These are phyloP conservation scores for Ganoderma sinense DNA, from an alignment of 1,284 basidiomycete genomes.

Conservation along the genomic window DNA sequence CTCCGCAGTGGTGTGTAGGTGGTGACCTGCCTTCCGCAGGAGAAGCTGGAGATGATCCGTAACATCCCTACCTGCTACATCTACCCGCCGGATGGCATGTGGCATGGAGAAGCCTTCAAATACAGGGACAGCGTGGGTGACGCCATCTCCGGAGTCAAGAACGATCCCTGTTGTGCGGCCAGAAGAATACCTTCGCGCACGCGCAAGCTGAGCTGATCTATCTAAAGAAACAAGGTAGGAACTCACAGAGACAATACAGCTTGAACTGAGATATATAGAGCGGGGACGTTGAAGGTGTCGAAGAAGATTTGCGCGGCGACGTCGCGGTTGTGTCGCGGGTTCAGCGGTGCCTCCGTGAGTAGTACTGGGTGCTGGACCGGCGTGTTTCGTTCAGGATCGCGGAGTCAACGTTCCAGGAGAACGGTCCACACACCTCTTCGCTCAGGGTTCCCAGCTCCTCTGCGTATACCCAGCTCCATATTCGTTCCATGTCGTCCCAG, in stretches of 20 bases:
- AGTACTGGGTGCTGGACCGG: conserved; percentile 90
- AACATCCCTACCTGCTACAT: conserved; percentile 97
- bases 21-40: conserved; percentile 93
- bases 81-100: conserved; percentile 94
- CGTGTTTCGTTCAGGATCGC: conserved; percentile 10
- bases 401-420: conserved; percentile 24
- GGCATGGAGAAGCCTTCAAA: conserved; percentile 99
- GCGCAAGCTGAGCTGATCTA: neutral
- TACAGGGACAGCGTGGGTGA: conserved; percentile 98
- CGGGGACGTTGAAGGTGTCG: conserved; percentile 99
- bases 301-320: conserved; percentile 98
- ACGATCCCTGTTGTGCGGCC: conserved; percentile 99
- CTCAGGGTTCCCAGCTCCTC: conserved; percentile 94
- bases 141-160: conserved; percentile 98
- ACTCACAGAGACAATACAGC: conserved; percentile 94
- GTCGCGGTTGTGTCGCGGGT: conserved; percentile 94
- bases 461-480: conserved; percentile 97
- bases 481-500: conserved; percentile 99
- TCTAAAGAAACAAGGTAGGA: neutral
- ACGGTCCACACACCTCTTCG: conserved; percentile 79
- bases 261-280: conserved; percentile 96
- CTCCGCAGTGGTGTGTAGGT: conserved; percentile 97
- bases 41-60: conserved; percentile 96
- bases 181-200: conserved; percentile 87
- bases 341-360: conserved; percentile 93